phyloP scores from a whole-genome alignment of 75 land plant species.

The Ceratopteris richardii region DNA sequence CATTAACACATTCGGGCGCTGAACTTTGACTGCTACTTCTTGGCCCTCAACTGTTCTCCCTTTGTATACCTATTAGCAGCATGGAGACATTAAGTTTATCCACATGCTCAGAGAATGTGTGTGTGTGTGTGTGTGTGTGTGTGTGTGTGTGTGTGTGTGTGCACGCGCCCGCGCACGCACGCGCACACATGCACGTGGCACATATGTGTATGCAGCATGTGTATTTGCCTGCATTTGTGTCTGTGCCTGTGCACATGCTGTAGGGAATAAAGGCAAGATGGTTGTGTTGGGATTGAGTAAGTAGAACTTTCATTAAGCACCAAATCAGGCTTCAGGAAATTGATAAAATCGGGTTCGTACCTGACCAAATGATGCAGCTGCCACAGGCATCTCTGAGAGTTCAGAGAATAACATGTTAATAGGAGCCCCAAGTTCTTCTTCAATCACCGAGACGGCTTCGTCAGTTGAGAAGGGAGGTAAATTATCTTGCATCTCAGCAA shows the following conservation, averaged over 20 bases:
- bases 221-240: too few species aligned
- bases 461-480: constrained; percentile 77
- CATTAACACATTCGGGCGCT: constrained; percentile 79
- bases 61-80: constrained; percentile 63
- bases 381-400: constrained; percentile 80
- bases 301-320: too few species aligned
- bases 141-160: not conserved
- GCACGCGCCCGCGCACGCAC: too few species aligned
- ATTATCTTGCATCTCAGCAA: constrained; percentile 81
- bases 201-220: too few species aligned
- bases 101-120: too few species aligned
- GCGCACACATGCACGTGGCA: too few species aligned
- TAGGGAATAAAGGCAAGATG: too few species aligned
- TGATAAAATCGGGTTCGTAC: constrained; percentile 25
- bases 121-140: too few species aligned
- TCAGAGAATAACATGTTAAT: constrained; percentile 39
- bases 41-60: constrained; percentile 71
- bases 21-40: constrained; percentile 92
- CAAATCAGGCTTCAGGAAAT: too few species aligned
- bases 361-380: constrained; percentile 95
- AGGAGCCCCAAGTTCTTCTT: constrained; percentile 70
- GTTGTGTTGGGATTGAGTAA: too few species aligned
- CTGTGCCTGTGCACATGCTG: too few species aligned
- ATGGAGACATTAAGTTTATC: too few species aligned
- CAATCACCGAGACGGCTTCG: constrained; percentile 66